phyloP scores from a whole-genome alignment of 768 basidiomycete genomes.

The Steccherinum ochraceum region DNA sequence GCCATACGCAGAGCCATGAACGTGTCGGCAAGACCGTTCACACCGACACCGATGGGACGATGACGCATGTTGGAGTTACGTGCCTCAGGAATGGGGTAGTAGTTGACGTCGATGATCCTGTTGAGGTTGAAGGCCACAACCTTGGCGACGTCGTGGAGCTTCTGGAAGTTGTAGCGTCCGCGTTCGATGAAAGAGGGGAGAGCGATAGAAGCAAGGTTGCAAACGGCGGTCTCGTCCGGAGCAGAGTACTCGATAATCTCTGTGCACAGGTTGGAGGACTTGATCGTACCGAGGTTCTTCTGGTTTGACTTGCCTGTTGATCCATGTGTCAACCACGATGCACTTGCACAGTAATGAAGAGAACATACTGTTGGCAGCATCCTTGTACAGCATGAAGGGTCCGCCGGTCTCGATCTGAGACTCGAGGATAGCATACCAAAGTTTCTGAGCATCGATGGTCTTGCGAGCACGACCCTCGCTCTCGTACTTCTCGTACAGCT shows the following conservation, averaged over 20 bases:
- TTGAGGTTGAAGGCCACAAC: conserved; percentile 93
- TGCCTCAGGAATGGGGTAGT: conserved; percentile 91
- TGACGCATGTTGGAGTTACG: conserved; percentile 93
- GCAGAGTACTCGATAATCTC: conserved; percentile 98
- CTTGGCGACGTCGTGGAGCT: conserved; percentile 89
- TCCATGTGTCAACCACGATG: conserved; percentile 1
- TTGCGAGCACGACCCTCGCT: conserved; percentile 81
- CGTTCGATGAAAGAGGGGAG: conserved; percentile 85
- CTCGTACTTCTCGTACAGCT: conserved; percentile 82
- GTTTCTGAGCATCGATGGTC: conserved; percentile 88
- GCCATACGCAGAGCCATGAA: conserved; percentile 98
- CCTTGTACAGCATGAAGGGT: conserved; percentile 99
- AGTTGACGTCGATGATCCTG: conserved; percentile 90
- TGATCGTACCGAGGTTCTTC: conserved; percentile 97
- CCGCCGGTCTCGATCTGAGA: conserved; percentile 97
- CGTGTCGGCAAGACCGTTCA: conserved; percentile 95
- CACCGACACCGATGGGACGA: conserved; percentile 95
- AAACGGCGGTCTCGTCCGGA: conserved; percentile 96
- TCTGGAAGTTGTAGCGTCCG: conserved; percentile 88
- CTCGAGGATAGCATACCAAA: conserved; percentile 97
- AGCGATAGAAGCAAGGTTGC: conserved; percentile 96
- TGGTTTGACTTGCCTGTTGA: conserved; percentile 90
- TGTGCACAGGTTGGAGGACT: conserved; percentile 97
- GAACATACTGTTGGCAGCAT: conserved; percentile 79
- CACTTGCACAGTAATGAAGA: no score